These are phyloP conservation scores for Aspergillus uvarum DNA, from an alignment of 2,329 filamentous ascomycete genomes.

Conservation along the genomic window DNA sequence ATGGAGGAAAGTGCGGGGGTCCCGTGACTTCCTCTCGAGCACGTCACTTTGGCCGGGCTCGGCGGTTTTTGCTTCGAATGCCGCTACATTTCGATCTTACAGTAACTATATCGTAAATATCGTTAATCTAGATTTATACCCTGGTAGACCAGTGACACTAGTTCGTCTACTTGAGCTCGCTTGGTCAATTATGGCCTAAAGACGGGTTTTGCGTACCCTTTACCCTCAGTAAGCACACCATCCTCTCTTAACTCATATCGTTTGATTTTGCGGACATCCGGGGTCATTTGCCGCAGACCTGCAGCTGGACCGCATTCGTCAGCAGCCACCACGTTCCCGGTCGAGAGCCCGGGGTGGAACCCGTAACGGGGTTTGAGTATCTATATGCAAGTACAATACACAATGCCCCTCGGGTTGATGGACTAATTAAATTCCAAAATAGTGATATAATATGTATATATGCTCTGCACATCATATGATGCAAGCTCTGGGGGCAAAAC, in stretches of 20 bases:
- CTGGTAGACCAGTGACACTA: too few relatives aligned
- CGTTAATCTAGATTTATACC: too few relatives aligned
- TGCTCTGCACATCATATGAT: conserved; percentile 2
- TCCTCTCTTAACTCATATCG: background rate
- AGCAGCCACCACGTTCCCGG: background rate
- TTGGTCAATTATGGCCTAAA: too few relatives aligned
- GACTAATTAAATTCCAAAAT: background rate
- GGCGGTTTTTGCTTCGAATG: conserved; percentile 25
- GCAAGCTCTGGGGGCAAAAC: background rate
- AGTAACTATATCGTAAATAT: background rate
- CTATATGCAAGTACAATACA: background rate
- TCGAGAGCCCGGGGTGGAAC: background rate
- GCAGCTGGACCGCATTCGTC: background rate
- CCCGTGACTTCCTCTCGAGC: conserved; percentile 31
- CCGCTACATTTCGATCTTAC: background rate
- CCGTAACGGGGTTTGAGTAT: background rate
- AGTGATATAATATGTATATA: background rate
- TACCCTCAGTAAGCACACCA: background rate
- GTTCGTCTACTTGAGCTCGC: too few relatives aligned
- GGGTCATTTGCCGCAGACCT: background rate
- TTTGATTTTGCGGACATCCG: background rate
- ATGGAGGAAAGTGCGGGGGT: conserved; percentile 28
- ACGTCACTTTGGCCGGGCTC: conserved; percentile 25
- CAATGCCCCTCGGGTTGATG: too few relatives aligned
- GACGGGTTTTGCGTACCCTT: too few relatives aligned